Conservation (phyloP, 768 basidiomycete species). For the Pulveroboletus ravenelii region DNA sequence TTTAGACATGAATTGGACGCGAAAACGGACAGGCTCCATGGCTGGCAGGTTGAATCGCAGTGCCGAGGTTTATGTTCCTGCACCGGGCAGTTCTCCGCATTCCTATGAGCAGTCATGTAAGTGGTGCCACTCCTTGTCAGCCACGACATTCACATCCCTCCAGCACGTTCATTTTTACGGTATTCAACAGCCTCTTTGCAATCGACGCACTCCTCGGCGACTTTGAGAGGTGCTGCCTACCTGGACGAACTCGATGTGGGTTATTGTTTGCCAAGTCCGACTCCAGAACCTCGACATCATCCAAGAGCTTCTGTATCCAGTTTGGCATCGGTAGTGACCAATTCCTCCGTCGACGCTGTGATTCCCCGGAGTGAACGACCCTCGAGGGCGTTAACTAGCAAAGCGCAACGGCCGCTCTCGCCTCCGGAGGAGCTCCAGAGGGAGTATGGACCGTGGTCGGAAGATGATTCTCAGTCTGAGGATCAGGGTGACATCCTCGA, state of each 20-base stretch:
- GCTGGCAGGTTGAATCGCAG: constrained; percentile 15
- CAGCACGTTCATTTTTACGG: constrained; percentile 17
- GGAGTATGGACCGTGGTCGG: constrained; percentile 20
- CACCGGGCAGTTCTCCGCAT: constrained; percentile 2
- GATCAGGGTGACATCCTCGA: constrained; percentile 38
- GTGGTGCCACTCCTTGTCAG: neutral
- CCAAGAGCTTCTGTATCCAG: constrained; percentile 46
- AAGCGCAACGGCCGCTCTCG: constrained; percentile 11
- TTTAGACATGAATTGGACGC: constrained; percentile 3
- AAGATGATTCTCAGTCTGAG: constrained; percentile 22
- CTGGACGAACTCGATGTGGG: constrained; percentile 30
- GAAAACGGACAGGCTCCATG: constrained; percentile 16
- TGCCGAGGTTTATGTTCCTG: constrained; percentile 17
- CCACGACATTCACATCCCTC: neutral
- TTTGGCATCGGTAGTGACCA: constrained; percentile 53
- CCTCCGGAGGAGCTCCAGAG: constrained; percentile 13
- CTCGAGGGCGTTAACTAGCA: constrained; percentile 8
- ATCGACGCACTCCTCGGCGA: neutral
- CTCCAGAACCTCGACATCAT: constrained; percentile 11
- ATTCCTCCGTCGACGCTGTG: constrained; percentile 54
- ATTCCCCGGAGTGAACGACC: constrained; percentile 36
- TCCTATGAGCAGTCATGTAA: constrained; percentile 14
- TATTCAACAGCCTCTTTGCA: constrained; percentile 25
- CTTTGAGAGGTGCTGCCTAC: constrained; percentile 20
- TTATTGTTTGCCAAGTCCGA: constrained; percentile 22